Percentiles rank a stretch among this genome's conserved stretches.
phyloP scores from a whole-genome alignment of 495 filamentous ascomycete genomes.

The Umbilicaria muhlenbergii region DNA sequence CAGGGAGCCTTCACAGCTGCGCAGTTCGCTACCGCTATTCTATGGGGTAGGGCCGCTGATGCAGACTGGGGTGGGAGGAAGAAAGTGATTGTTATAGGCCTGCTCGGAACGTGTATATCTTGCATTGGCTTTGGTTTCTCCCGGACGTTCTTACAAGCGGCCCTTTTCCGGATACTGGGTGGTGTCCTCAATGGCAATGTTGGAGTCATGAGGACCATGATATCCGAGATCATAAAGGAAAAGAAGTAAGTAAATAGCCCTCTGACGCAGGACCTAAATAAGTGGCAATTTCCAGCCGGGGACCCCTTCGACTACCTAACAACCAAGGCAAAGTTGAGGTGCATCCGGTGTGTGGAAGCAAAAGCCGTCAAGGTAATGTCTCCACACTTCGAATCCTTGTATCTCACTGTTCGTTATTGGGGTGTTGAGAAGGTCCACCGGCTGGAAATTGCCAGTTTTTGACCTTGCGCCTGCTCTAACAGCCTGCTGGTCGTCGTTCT shows the following conservation, averaged over 20 bases:
- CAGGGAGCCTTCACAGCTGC: constrained; percentile 68
- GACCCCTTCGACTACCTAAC: not conserved
- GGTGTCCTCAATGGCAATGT: constrained; percentile 73
- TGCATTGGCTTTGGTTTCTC: constrained; percentile 72
- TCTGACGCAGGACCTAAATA: no score
- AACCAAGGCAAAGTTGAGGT: not conserved
- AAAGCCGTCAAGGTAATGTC: constrained; percentile 5
- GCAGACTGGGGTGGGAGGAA: constrained; percentile 55
- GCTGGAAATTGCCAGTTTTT: not conserved
- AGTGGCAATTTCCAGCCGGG: not conserved
- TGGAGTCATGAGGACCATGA: constrained; percentile 69
- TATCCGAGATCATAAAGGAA: constrained; percentile 62
- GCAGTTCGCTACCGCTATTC: constrained; percentile 72
- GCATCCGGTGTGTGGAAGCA: no score
- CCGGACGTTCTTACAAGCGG: constrained; percentile 51
- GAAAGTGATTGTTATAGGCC: constrained; percentile 59
- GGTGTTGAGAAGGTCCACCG: no score
- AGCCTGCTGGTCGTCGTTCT: no score
- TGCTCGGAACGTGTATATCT: constrained; percentile 54
- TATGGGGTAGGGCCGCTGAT: constrained; percentile 69
- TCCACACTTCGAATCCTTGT: constrained; percentile 50
- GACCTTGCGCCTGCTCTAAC: constrained; percentile 1
- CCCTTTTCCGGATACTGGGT: constrained; percentile 57
- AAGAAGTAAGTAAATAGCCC: constrained; percentile 31
- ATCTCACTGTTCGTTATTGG: constrained; percentile 49